Percentiles rank a stretch among this genome's conserved stretches.
Evolutionary conservation across 495 filamentous ascomycete genomes (phyloP).

Genomic region (Aspergillus bertholletiae): DNA sequence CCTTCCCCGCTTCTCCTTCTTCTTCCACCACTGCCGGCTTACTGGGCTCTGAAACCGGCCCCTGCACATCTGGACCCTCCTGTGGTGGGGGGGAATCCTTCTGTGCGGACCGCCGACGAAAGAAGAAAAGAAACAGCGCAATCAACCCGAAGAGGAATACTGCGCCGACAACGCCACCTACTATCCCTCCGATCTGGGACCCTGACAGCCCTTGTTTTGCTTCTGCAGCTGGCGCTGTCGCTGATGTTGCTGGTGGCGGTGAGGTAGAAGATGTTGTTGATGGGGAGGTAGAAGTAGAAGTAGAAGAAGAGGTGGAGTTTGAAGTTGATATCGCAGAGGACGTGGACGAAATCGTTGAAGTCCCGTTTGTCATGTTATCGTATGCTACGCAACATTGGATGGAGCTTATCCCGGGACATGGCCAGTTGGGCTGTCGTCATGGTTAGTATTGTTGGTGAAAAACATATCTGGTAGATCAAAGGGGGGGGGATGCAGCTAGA

Average conservation of each 20-base stretch:
- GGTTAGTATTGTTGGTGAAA: not conserved
- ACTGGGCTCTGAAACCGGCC: not conserved
- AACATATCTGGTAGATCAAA: no score
- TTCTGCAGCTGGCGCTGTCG: no score
- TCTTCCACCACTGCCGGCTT: constrained; percentile 9
- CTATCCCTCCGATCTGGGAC: constrained; percentile 7
- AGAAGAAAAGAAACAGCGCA: not conserved
- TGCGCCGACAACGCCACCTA: constrained; percentile 6
- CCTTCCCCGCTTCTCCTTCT: no score
- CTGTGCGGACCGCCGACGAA: not conserved
- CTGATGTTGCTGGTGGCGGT: not conserved
- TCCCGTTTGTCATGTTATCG: constrained; percentile 2
- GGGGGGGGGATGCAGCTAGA: no score
- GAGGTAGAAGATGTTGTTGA: no score
- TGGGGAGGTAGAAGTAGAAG: no score
- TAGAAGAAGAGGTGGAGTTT: not conserved
- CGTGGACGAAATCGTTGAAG: not conserved
- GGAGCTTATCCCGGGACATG: constrained; percentile 1
- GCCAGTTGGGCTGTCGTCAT: not conserved
- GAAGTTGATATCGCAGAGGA: not conserved
- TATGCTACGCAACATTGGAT: constrained; percentile 7
- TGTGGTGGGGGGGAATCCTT: no score
- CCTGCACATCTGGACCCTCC: no score
- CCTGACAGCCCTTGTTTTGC: not conserved
- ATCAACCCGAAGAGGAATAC: not conserved